A percentile compares a stretch with the other conserved stretches of the same genome.
phyloP scores from a whole-genome alignment of 1,284 basidiomycete species.

The Afroboletus lepidellus region DNA sequence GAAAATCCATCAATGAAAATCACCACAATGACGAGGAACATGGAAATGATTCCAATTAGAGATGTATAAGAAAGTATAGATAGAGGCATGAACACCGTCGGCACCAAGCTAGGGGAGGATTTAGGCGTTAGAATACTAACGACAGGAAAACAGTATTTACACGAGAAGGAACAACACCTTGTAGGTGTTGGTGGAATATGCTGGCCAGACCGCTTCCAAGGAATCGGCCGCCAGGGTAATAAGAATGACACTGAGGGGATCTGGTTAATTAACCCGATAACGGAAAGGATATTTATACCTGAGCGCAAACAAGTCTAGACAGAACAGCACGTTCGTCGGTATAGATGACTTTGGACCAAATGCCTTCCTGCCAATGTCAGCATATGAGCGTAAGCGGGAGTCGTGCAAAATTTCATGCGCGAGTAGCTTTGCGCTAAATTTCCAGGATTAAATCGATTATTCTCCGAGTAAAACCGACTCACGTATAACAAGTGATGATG shows the following conservation, averaged over 20 bases:
- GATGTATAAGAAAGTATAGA: conserved; percentile 85
- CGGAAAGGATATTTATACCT: conserved; percentile 15
- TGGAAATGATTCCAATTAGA: conserved; percentile 79
- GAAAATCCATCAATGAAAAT: conserved; percentile 84
- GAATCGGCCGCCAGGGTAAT: conserved; percentile 88
- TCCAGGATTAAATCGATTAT: conserved; percentile 2
- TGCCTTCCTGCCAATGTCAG: conserved; percentile 85
- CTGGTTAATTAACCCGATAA: background rate
- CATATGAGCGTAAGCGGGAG: conserved; percentile 73
- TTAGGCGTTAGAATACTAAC: conserved; percentile 1
- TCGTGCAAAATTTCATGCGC: conserved; percentile 74
- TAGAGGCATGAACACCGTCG: conserved; percentile 82
- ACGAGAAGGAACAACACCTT: conserved; percentile 73
- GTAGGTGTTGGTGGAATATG: conserved; percentile 66
- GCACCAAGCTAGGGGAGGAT: conserved; percentile 56
- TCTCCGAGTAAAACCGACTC: conserved; percentile 32
- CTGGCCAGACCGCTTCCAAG: conserved; percentile 68
- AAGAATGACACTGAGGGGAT: conserved; percentile 64
- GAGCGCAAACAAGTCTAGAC: conserved; percentile 81
- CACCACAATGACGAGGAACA: conserved; percentile 74
- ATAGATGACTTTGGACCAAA: conserved; percentile 74
- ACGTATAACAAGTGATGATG: conserved; percentile 86
- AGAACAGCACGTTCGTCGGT: conserved; percentile 76
- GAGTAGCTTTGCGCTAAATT: conserved; percentile 78
- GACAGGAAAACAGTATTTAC: conserved; percentile 43